Evolutionary conservation across 768 basidiomycete species (phyloP), one percentile per base, ranked within the genome.

Genomic region (Tulasnella sp.): DNA sequence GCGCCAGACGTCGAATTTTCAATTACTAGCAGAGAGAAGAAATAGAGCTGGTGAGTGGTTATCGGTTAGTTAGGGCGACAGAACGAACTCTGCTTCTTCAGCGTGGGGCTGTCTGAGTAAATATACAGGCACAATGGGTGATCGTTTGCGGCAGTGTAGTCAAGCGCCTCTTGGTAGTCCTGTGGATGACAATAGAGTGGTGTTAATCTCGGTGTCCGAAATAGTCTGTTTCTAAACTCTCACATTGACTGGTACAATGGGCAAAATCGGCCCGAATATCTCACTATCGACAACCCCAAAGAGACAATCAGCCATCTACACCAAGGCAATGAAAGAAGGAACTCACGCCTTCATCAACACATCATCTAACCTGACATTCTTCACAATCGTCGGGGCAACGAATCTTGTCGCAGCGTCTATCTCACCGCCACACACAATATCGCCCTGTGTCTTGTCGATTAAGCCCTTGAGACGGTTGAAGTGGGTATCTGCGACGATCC

Each of bases 71-170:
- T 5, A 32, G 43, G 34, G 21, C 50, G 27, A 3, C 4, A 58
- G 34, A 38, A 38, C 5, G 7, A 38, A 82, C 86, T 80, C 70
- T 84, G 84, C 23, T 74, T 68, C 70, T 86, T 86, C 66, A 83
- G 75, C 21, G 70, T 70, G 1, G 74, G 60, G 63, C 84, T 78
- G 61, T 78, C 72, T 1, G 85, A 77, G 71, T 93, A 93, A 34
- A 88, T 80, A 65, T 92, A 91, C 8, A 91, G 70, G 1, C 82
- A 78, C 17, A 93, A 76, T 4, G 91, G 87, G 60, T 85, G 78
- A 41, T 85, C 84, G 32, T 85, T 87, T 15, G 58, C 61, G 59
- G 45, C 84, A 56, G 92, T 77, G 58, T 81, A 82, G 10, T 78
- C 76, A 61, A 91, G 82, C 3, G 83, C 89, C 41, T 80, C 83